phyloP scores from a whole-genome alignment of 148 eudicot genomes.

The Rhododendron vialii region DNA sequence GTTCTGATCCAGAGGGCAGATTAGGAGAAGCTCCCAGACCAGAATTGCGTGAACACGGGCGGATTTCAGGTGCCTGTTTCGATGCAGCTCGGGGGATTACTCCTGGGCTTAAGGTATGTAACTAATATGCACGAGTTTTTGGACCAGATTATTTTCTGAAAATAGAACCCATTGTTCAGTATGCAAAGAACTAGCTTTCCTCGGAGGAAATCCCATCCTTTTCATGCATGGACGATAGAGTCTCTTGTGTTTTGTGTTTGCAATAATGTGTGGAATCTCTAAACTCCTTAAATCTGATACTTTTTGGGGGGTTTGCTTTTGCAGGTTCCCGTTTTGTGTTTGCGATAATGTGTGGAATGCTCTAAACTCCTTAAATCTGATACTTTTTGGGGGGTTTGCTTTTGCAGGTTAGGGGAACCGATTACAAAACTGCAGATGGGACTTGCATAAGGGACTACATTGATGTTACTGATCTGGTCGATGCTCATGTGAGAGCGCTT shows the following conservation, averaged over 20 bases:
- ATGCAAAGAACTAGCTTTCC: not conserved
- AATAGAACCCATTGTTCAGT: not conserved
- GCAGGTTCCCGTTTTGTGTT: conserved; percentile 36
- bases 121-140: not conserved
- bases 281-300: not conserved
- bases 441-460: conserved; percentile 89
- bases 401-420: conserved; percentile 75
- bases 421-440: conserved; percentile 83
- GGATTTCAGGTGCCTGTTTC: conserved; percentile 96
- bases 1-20: conserved; percentile 92
- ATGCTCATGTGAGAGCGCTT: conserved; percentile 95
- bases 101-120: conserved; percentile 66
- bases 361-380: not conserved
- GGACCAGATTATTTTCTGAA: not conserved
- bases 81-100: conserved; percentile 97
- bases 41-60: conserved; percentile 84
- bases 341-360: not conserved
- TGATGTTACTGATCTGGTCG: conserved; percentile 93
- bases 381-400: not conserved
- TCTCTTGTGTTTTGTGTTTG: not conserved
- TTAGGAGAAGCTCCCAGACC: conserved; percentile 98
- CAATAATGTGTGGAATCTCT: not conserved
- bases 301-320: not conserved
- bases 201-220: not conserved
- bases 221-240: not conserved